Conservation (phyloP, 2,329 filamentous ascomycete species). For the Xylaria digitata region DNA sequence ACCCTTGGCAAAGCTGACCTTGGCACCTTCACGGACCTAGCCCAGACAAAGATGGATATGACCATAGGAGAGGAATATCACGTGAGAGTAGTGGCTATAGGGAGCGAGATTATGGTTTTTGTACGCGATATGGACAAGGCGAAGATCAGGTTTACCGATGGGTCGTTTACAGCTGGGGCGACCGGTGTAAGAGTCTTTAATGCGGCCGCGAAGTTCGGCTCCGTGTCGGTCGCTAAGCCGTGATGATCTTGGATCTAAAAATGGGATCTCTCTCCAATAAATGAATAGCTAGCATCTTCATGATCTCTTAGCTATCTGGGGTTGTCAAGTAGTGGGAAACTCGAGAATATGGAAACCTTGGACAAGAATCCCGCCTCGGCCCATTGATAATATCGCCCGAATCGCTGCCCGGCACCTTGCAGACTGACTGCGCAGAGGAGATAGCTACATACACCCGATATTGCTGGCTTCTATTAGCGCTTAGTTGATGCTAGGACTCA, state of each 20-base stretch:
- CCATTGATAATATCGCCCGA: no score
- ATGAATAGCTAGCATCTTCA: not conserved
- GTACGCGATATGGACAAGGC: slow-evolving; percentile 43
- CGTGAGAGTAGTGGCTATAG: slow-evolving; percentile 45
- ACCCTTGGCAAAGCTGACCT: slow-evolving; percentile 30
- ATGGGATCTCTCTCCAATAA: not conserved
- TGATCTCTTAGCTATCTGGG: not conserved
- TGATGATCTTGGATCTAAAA: not conserved
- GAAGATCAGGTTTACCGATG: slow-evolving; percentile 40
- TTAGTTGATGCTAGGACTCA: no score
- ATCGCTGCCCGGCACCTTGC: no score
- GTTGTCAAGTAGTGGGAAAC: not conserved
- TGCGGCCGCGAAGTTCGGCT: slow-evolving; percentile 41
- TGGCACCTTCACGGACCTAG: slow-evolving; percentile 23
- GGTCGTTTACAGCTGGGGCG: slow-evolving; percentile 39
- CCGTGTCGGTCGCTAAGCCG: slow-evolving; percentile 45
- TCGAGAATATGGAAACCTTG: not conserved
- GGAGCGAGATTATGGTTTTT: slow-evolving; percentile 45
- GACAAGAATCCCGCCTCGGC: no score
- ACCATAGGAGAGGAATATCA: slow-evolving; percentile 41
- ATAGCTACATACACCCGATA: no score
- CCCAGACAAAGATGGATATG: slow-evolving; percentile 29
- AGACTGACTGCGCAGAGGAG: no score
- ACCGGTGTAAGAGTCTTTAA: slow-evolving; percentile 44
- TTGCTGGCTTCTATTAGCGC: no score